A percentile compares a stretch with the other conserved stretches of the same genome.
phyloP scores from a whole-genome alignment of 805 yeast species.

The Candida taoyuanica region DNA sequence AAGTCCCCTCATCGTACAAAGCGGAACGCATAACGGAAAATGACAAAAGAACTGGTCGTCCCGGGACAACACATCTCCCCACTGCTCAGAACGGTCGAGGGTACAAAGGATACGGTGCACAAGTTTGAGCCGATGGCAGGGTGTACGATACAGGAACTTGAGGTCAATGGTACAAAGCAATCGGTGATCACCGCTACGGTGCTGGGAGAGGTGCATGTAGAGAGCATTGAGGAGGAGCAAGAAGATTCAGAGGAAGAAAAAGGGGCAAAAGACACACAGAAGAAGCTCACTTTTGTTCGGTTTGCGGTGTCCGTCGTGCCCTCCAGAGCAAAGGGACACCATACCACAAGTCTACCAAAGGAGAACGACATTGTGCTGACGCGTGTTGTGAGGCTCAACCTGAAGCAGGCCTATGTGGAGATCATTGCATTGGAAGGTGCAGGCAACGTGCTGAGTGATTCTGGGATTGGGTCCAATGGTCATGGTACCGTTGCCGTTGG shows the following conservation, averaged over 20 bases:
- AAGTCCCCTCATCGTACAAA: not conserved
- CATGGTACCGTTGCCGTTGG: conserved; percentile 37
- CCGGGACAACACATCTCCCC: conserved; percentile 84
- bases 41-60: conserved; percentile 37
- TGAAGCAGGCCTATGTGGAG: conserved; percentile 73
- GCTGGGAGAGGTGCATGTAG: conserved; percentile 49
- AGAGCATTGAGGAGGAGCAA: conserved; percentile 19
- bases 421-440: conserved; percentile 64
- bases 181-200: conserved; percentile 52
- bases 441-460: conserved; percentile 52
- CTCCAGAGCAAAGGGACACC: conserved; percentile 11
- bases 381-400: conserved; percentile 60
- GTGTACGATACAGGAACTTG: conserved; percentile 45
- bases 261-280: conserved; percentile 13
- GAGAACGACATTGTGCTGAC: conserved; percentile 83
- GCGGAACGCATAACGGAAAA: not conserved
- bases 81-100: conserved; percentile 35
- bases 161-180: conserved; percentile 34
- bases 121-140: conserved; percentile 65
- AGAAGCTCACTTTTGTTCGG: conserved; percentile 3
- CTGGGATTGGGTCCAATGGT: conserved; percentile 63
- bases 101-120: conserved; percentile 29
- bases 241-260: conserved; percentile 11
- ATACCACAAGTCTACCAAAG: conserved; percentile 50
- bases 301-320: conserved; percentile 28